phyloP scores from a whole-genome alignment of 2,329 filamentous ascomycete species.

The Penicillium sp. region DNA sequence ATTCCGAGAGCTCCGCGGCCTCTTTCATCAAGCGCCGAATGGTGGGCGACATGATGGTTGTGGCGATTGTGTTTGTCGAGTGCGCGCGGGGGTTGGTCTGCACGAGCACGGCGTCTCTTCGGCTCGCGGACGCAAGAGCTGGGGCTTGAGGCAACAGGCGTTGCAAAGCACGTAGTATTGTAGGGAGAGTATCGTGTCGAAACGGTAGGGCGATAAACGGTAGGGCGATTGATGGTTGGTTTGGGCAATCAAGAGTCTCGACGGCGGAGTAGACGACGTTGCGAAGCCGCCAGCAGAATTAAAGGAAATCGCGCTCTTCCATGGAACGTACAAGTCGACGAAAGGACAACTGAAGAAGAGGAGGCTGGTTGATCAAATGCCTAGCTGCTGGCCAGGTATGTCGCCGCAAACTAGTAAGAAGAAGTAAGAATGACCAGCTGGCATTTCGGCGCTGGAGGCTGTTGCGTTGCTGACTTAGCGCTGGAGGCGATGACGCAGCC shows the following conservation, averaged over 20 bases:
- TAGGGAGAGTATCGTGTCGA: no score
- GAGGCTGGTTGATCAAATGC: background rate
- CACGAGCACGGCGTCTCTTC: background rate
- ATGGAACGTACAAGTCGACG: background rate
- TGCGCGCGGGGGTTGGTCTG: background rate
- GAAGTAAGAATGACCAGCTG: conserved; percentile 10
- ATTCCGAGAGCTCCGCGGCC: conserved; percentile 75
- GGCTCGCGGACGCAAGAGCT: background rate
- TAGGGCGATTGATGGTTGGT: background rate
- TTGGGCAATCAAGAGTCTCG: background rate
- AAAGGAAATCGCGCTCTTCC: background rate
- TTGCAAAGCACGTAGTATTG: background rate
- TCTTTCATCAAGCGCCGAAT: conserved; percentile 61
- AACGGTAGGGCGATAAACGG: no score
- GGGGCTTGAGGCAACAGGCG: background rate
- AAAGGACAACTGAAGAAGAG: background rate
- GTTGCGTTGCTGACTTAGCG: background rate
- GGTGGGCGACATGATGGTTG: conserved; percentile 28
- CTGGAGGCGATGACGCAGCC: background rate
- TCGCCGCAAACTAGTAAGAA: background rate
- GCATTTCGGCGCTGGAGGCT: background rate
- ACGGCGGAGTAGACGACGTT: background rate
- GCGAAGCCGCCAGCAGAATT: background rate
- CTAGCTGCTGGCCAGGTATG: background rate
- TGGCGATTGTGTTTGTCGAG: background rate